These are phyloP conservation scores for Hypholoma sublateritium DNA, from an alignment of 768 basidiomycete species.

Conservation along the genomic window DNA sequence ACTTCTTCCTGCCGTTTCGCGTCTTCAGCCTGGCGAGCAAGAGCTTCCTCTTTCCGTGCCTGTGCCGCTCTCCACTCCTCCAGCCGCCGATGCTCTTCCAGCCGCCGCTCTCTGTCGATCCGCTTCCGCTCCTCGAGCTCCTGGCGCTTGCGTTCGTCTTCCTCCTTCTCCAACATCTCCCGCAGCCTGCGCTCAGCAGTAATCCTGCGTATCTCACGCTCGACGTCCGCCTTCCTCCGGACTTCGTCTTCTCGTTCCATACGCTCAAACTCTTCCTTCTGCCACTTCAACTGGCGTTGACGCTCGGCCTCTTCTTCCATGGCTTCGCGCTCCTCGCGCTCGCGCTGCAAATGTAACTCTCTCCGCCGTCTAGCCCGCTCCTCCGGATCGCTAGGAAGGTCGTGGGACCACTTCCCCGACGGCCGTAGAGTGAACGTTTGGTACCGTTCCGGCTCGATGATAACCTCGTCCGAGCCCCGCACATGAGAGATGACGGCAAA, in stretches of 20 bases:
- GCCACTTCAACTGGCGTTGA: constrained; percentile 36
- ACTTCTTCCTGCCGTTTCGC: constrained; percentile 37
- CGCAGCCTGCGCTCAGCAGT: constrained; percentile 36
- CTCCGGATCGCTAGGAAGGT: constrained; percentile 27
- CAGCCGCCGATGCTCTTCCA: constrained; percentile 49
- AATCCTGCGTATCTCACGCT: constrained; percentile 39
- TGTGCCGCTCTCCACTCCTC: constrained; percentile 56
- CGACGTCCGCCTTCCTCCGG: constrained; percentile 35
- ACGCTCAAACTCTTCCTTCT: constrained; percentile 42
- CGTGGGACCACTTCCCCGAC: constrained; percentile 36
- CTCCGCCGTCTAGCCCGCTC: constrained; percentile 31
- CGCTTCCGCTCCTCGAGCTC: constrained; percentile 51
- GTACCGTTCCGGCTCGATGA: constrained; percentile 18
- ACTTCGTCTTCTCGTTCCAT: constrained; percentile 46
- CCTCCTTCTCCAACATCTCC: constrained; percentile 39
- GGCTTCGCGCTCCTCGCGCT: constrained; percentile 44
- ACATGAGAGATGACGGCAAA: constrained; percentile 39
- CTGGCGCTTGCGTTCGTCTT: constrained; percentile 42
- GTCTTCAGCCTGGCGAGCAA: constrained; percentile 44
- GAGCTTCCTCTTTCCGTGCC: constrained; percentile 41
- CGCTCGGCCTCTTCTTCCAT: constrained; percentile 43
- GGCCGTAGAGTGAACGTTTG: constrained; percentile 26
- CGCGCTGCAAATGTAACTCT: constrained; percentile 31
- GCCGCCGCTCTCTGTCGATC: constrained; percentile 44
- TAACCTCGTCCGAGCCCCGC: constrained; percentile 28